Percentiles rank a stretch among this genome's conserved stretches.
Evolutionary conservation across 106 monocot species (phyloP).

Genomic region (Platanthera zijinensis): DNA sequence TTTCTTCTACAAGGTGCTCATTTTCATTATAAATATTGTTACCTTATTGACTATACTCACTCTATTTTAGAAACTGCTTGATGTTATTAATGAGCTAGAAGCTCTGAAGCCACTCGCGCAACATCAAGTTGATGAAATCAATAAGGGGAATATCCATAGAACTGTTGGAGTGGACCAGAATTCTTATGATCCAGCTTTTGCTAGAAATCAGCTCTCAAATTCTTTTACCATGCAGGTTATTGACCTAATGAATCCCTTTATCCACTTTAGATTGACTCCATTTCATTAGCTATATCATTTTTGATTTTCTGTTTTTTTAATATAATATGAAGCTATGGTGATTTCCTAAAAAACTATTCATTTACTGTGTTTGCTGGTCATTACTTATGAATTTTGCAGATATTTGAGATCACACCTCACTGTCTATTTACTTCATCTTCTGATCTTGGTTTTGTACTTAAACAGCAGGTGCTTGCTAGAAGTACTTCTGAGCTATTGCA

Average conservation of each 20-base stretch:
- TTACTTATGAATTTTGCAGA: not conserved
- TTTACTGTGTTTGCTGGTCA: not conserved
- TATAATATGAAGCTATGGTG: not conserved
- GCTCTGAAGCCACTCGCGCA: conserved; percentile 65
- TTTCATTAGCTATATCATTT: not conserved
- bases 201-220: conserved; percentile 27
- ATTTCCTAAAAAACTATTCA: not conserved
- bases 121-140: conserved; percentile 59
- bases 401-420: not conserved
- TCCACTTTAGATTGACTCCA: not conserved
- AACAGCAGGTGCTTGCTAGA: conserved; percentile 28
- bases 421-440: not conserved
- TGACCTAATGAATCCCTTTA: not conserved
- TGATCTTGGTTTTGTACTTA: conserved; percentile 1
- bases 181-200: conserved; percentile 14
- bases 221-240: conserved; percentile 48
- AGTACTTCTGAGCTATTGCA: conserved; percentile 19
- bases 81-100: conserved; percentile 81
- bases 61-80: conserved; percentile 63
- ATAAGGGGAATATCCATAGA: conserved; percentile 30
- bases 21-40: conserved; percentile 7
- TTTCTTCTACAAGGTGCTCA: not conserved
- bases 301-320: not conserved
- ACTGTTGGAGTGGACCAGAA: conserved; percentile 19
- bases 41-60: not conserved